Evolutionary conservation across 345 rosid genomes (phyloP).

Genomic region (Salix viminalis): DNA sequence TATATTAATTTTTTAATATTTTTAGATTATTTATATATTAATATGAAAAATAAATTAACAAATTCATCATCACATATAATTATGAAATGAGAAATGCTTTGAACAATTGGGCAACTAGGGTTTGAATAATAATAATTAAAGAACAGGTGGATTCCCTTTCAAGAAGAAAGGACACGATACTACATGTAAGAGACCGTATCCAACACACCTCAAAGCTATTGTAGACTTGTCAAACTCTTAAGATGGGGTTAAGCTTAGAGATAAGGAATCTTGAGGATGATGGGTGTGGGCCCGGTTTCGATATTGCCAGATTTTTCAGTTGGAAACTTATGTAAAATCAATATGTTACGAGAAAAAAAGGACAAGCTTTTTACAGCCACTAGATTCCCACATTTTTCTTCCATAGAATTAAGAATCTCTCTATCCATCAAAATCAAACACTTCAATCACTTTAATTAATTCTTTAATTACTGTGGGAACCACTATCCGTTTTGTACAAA

Average conservation of each 20-base stretch:
- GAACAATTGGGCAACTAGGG: neutral
- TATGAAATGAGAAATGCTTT: neutral
- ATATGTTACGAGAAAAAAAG: constrained; percentile 7
- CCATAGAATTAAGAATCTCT: constrained; percentile 34
- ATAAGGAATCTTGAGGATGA: constrained; percentile 31
- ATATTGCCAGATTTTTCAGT: constrained; percentile 9
- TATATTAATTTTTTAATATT: too few species aligned
- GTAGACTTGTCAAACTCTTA: neutral
- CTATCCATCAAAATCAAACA: neutral
- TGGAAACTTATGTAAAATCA: neutral
- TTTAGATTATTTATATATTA: too few species aligned
- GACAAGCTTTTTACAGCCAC: constrained; percentile 42
- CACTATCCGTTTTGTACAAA: neutral
- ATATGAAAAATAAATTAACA: too few species aligned
- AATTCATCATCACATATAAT: too few species aligned
- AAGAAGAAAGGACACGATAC: constrained; percentile 3
- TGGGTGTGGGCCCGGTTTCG: constrained; percentile 24
- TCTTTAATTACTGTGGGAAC: neutral
- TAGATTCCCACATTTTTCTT: constrained; percentile 38
- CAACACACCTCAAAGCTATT: neutral
- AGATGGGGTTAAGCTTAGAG: constrained; percentile 6
- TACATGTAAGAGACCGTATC: constrained; percentile 7
- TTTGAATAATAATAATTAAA: too few species aligned
- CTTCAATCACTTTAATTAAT: neutral
- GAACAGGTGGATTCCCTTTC: constrained; percentile 2